A percentile compares a stretch with the other conserved stretches of the same genome.
Evolutionary conservation across 2,329 filamentous ascomycete species (phyloP).

Genomic region (Fonsecaea nubica): DNA sequence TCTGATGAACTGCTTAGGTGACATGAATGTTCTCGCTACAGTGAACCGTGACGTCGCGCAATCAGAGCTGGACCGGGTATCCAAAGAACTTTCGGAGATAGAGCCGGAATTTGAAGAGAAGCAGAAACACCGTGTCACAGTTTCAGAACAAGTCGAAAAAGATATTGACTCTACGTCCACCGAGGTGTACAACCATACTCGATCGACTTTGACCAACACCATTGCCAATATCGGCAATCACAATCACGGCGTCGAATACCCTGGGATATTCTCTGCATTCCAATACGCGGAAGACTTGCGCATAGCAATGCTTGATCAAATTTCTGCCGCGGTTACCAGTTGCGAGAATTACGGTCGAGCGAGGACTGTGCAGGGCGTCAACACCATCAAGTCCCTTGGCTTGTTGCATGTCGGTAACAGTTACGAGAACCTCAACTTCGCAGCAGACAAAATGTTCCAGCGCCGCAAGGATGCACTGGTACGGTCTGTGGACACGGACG

Average conservation of each 20-base stretch:
- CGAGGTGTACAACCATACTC: constrained; percentile 83
- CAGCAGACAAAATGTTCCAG: constrained; percentile 91
- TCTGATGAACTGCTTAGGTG: constrained; percentile 87
- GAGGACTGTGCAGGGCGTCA: constrained; percentile 80
- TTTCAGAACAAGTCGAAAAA: constrained; percentile 79
- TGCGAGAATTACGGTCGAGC: constrained; percentile 87
- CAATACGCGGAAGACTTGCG: constrained; percentile 93
- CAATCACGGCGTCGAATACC: constrained; percentile 83
- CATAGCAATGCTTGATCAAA: constrained; percentile 86
- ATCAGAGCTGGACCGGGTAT: constrained; percentile 82
- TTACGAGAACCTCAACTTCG: constrained; percentile 84
- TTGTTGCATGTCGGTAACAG: constrained; percentile 86
- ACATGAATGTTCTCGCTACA: constrained; percentile 79
- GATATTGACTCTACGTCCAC: constrained; percentile 85
- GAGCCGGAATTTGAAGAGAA: constrained; percentile 86
- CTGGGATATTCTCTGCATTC: constrained; percentile 82
- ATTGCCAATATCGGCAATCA: constrained; percentile 78
- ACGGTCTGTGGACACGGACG: constrained; percentile 83
- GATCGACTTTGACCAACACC: constrained; percentile 73
- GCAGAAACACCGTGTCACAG: constrained; percentile 77
- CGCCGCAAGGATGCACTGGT: constrained; percentile 80
- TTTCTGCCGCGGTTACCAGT: constrained; percentile 75
- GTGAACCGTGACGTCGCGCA: constrained; percentile 89
- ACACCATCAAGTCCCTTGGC: constrained; percentile 85
- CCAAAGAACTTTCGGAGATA: constrained; percentile 77